These are phyloP conservation scores for Kodamaea fukazawae DNA, from an alignment of 805 yeast genomes.

Conservation along the genomic window DNA sequence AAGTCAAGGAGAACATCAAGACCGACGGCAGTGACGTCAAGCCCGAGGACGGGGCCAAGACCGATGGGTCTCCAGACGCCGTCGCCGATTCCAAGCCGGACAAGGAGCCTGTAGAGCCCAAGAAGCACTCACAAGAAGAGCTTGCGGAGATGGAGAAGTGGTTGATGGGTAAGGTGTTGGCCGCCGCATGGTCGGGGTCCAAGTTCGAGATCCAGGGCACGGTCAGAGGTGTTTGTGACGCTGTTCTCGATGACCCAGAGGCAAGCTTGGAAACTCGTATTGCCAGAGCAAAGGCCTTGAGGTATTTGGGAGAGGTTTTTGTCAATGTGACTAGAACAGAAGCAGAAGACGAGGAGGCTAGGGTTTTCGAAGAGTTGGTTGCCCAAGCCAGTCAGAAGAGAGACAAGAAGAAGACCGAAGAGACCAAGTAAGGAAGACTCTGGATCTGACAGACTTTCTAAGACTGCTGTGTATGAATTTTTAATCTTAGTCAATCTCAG, in stretches of 20 bases:
- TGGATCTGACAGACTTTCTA: too few relatives aligned
- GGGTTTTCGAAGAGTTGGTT: constrained; percentile 71
- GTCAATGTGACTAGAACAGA: constrained; percentile 56
- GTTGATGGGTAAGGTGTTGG: constrained; percentile 73
- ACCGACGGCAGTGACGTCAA: constrained; percentile 14
- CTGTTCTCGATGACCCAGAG: constrained; percentile 55
- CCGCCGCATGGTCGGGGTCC: constrained; percentile 85
- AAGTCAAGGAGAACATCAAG: constrained; percentile 18
- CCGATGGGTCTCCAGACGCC: constrained; percentile 15
- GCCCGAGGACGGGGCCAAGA: constrained; percentile 10
- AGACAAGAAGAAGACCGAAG: constrained; percentile 28
- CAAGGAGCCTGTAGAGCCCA: constrained; percentile 22
- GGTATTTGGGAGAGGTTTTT: constrained; percentile 63
- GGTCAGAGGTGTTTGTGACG: constrained; percentile 67
- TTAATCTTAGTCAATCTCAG: too few relatives aligned
- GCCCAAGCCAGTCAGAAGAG: constrained; percentile 46
- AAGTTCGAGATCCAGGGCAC: constrained; percentile 75
- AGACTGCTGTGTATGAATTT: too few relatives aligned
- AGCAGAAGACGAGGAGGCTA: constrained; percentile 72
- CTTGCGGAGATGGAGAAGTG: constrained; percentile 70
- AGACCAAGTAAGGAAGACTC: not conserved
- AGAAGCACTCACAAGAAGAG: constrained; percentile 52
- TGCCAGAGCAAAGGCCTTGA: constrained; percentile 62
- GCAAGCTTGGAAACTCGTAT: constrained; percentile 46
- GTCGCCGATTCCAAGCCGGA: too few relatives aligned